Evolutionary conservation across 225 moss, liverwort and hornwort species (phyloP).

Genomic region (Marchantia polymorpha): DNA sequence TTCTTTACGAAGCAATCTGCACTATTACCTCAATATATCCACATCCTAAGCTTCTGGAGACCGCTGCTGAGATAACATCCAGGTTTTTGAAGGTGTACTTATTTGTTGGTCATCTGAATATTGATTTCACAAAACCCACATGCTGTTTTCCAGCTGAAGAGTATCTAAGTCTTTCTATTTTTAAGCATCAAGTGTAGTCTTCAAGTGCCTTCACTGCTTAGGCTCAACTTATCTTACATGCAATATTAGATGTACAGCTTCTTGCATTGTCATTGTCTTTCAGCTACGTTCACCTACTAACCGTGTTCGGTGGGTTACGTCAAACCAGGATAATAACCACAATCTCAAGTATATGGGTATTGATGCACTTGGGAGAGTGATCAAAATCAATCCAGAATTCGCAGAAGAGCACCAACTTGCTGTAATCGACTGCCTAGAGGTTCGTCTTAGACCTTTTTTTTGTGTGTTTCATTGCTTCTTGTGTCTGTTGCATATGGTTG

Average conservation of each 20-base stretch:
- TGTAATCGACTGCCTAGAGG: conserved; percentile 98
- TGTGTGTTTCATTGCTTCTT: background rate
- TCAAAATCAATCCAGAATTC: conserved; percentile 90
- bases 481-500: background rate
- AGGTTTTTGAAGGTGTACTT: conserved; percentile 76
- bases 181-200: background rate
- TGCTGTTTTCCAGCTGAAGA: background rate
- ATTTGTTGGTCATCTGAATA: conserved; percentile 5
- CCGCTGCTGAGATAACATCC: conserved; percentile 87
- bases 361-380: conserved; percentile 88
- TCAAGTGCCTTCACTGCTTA: background rate
- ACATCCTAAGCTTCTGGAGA: conserved; percentile 59
- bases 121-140: background rate
- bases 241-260: background rate
- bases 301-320: background rate
- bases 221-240: background rate
- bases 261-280: too few relatives aligned
- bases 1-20: conserved; percentile 91
- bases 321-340: conserved; percentile 74
- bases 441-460: conserved; percentile 18
- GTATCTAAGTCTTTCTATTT: background rate
- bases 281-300: background rate
- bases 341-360: conserved; percentile 99
- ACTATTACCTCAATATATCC: conserved; percentile 84
- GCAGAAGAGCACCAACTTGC: conserved; percentile 94